Evolutionary conservation across 495 filamentous ascomycete species (phyloP), one percentile per base, ranked within the genome.

Genomic region (Penicillium cinerascens): DNA sequence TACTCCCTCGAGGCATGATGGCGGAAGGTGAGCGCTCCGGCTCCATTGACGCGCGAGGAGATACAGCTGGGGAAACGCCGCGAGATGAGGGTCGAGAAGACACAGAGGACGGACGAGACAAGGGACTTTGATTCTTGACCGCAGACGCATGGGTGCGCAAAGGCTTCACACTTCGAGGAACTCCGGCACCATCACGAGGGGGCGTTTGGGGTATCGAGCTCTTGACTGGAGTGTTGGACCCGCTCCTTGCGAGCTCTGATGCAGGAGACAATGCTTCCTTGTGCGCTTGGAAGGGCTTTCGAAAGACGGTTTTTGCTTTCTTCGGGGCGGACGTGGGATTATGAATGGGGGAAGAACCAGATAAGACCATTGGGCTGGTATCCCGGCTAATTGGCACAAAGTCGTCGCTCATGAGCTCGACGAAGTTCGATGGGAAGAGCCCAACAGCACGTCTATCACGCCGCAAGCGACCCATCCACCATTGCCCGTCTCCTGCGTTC

Each of bases 371-470:
- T 21, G 89, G 89, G 60, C 89, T 95, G n/a, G 80, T 79, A 47
- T 85, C 81, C 55, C 90, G 81, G 54, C 78, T 93, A 35, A 86
- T 78, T 18, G 91, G 90, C 26, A 87, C 83, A 66, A 96, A 96
- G 63, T 80, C 79, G 45, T 95, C 87, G 42, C 88, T 84, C 37
- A 98, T 77, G 4, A 97, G 82, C 61, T 95, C 83, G 54, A 98
- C 93, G 66, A 97, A 98, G 68, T 98, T 98, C 39, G 92, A 97
- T 2, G 93, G 93, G 61, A 98, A 98, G 18, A 93, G 71, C 41
- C 93, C 93, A 56, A 95, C 82, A 58, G 91, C 91, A 52, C 89
- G 81, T 65, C 85, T 84, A 67, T 97, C 93, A 50, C 95, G 82
- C 56, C 83, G 84, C 64, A 97, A 66, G 42, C 92, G 83, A 22